phyloP scores from a whole-genome alignment of 257 asterid species.

The Apocynum venetum region DNA sequence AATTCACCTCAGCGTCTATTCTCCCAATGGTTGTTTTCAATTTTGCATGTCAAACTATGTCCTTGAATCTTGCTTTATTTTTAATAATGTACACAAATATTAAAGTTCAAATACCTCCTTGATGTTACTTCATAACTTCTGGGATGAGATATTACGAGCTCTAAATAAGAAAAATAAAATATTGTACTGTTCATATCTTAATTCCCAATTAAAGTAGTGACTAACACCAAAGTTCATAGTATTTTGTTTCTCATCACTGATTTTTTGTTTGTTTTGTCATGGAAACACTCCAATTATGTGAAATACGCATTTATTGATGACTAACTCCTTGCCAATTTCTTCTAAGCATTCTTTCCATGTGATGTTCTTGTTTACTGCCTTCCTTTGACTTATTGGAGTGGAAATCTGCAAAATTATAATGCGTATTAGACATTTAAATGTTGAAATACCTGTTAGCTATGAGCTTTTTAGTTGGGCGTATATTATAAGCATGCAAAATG shows the following conservation, averaged over 20 bases:
- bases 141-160: too few relatives aligned
- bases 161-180: neutral
- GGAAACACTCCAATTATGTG: neutral
- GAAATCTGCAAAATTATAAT: neutral
- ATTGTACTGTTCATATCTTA: neutral
- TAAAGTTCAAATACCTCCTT: neutral
- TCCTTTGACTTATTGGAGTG: neutral
- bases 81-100: neutral
- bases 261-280: neutral
- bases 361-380: too few relatives aligned
- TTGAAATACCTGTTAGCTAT: neutral
- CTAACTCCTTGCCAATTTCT: neutral
- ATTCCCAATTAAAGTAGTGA: neutral
- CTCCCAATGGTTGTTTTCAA: conserved; percentile 71
- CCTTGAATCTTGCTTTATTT: neutral
- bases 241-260: neutral
- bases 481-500: neutral
- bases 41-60: conserved; percentile 12
- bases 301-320: neutral
- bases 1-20: conserved; percentile 92
- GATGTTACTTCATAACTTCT: neutral
- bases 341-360: neutral
- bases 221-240: neutral
- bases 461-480: neutral
- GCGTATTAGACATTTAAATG: neutral